These are phyloP conservation scores for Mycena galericulata DNA, from an alignment of 768 basidiomycete species.

Conservation along the genomic window DNA sequence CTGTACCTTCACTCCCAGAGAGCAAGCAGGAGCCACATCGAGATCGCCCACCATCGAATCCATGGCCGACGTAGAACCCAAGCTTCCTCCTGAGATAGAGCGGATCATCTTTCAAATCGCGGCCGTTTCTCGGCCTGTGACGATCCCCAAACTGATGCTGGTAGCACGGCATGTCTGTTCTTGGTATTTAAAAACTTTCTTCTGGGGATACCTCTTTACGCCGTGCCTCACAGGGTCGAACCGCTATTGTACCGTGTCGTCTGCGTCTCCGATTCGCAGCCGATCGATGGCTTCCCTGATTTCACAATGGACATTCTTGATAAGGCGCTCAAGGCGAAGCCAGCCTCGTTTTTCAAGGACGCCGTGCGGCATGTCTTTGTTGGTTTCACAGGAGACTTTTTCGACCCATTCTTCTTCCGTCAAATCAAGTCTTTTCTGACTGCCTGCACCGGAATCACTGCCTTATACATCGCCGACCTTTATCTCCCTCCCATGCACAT, in stretches of 20 bases:
- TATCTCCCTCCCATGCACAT: neutral
- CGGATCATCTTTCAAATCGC: conserved; percentile 1
- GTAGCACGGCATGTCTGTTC: neutral
- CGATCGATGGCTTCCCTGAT: neutral
- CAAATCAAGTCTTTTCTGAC: too few relatives aligned
- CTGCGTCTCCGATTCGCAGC: neutral
- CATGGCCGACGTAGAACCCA: neutral
- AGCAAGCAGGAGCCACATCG: conserved; percentile 1
- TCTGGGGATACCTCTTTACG: neutral
- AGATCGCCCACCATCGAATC: conserved; percentile 2
- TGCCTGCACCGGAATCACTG: neutral
- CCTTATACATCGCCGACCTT: neutral
- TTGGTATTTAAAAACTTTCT: neutral
- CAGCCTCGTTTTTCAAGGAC: neutral
- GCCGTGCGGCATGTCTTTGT: neutral
- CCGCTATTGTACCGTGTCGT: conserved; percentile 1
- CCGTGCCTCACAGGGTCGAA: neutral
- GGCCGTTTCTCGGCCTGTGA: neutral
- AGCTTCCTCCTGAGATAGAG: conserved; percentile 2
- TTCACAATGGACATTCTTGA: neutral
- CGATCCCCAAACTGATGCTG: conserved; percentile 8
- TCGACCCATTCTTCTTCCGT: neutral
- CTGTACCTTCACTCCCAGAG: neutral
- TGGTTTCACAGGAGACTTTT: neutral
- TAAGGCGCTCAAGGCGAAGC: neutral